Percentiles rank a stretch among this genome's conserved stretches.
Conservation (phyloP, 495 filamentous ascomycete species). For the Aspergillus sparsus region DNA sequence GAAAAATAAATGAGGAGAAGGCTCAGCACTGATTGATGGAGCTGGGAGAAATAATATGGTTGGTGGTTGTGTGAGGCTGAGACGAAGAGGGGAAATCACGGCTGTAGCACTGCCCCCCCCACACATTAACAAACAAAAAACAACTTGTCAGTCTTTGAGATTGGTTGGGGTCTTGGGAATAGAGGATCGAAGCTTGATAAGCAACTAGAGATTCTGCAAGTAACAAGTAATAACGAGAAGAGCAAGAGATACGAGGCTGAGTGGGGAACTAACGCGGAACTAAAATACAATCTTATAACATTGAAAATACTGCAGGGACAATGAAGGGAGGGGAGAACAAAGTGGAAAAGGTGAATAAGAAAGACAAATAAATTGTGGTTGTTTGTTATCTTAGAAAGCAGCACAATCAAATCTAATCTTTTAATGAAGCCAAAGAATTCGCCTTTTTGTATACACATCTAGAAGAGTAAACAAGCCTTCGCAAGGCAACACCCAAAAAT, state of each 20-base stretch:
- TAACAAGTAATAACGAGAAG: too few species aligned
- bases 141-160: not conserved
- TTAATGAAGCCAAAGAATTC: slow-evolving; percentile 4
- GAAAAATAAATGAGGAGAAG: not conserved
- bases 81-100: slow-evolving; percentile 1
- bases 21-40: not conserved
- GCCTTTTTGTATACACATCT: slow-evolving; percentile 12
- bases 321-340: not conserved
- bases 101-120: slow-evolving; percentile 10
- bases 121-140: not conserved
- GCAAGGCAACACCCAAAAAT: not conserved
- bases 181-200: too few species aligned
- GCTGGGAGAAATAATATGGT: not conserved
- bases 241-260: not conserved
- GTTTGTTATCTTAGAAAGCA: too few species aligned
- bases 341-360: not conserved
- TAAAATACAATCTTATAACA: not conserved
- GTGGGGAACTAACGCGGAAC: not conserved
- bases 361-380: not conserved
- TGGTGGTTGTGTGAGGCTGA: not conserved
- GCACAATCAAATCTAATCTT: not conserved
- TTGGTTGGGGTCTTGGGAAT: not conserved
- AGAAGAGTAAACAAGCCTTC: not conserved
- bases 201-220: too few species aligned
- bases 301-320: too few species aligned